phyloP scores from a whole-genome alignment of 1,139 yeast species.

The Candida tetrigidarum region DNA sequence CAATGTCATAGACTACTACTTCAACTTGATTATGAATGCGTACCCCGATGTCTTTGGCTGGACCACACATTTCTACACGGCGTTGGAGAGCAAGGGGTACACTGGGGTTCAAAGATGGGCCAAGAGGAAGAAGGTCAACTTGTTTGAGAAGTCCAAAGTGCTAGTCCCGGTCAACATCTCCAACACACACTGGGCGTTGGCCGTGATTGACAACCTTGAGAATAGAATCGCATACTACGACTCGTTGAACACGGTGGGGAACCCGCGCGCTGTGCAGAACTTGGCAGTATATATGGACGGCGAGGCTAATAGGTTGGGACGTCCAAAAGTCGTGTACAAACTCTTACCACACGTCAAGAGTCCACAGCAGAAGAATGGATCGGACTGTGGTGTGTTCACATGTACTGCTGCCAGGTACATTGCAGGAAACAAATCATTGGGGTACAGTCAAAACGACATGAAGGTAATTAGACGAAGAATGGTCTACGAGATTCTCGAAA shows the following conservation, averaged over 20 bases:
- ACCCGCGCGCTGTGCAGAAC: slow-evolving; percentile 55
- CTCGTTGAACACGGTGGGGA: slow-evolving; percentile 57
- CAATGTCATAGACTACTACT: slow-evolving; percentile 82
- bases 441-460: slow-evolving; percentile 75
- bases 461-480: slow-evolving; percentile 67
- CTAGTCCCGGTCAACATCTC: slow-evolving; percentile 84
- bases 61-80: slow-evolving; percentile 87
- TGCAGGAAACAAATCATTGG: slow-evolving; percentile 49
- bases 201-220: slow-evolving; percentile 67
- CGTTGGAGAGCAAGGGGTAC: slow-evolving; percentile 73
- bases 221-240: slow-evolving; percentile 74
- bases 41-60: slow-evolving; percentile 62
- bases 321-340: slow-evolving; percentile 37
- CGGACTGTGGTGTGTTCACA: slow-evolving; percentile 94
- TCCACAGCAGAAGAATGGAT: slow-evolving; percentile 91
- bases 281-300: slow-evolving; percentile 63
- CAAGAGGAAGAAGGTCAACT: slow-evolving; percentile 74
- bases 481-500: slow-evolving; percentile 53
- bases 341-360: slow-evolving; percentile 46
- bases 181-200: slow-evolving; percentile 93
- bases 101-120: slow-evolving; percentile 90
- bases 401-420: slow-evolving; percentile 76
- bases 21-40: slow-evolving; percentile 55
- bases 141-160: slow-evolving; percentile 64
- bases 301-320: slow-evolving; percentile 53